Conservation (phyloP, 257 asterid genomes). For the Gynochthodes officinalis region DNA sequence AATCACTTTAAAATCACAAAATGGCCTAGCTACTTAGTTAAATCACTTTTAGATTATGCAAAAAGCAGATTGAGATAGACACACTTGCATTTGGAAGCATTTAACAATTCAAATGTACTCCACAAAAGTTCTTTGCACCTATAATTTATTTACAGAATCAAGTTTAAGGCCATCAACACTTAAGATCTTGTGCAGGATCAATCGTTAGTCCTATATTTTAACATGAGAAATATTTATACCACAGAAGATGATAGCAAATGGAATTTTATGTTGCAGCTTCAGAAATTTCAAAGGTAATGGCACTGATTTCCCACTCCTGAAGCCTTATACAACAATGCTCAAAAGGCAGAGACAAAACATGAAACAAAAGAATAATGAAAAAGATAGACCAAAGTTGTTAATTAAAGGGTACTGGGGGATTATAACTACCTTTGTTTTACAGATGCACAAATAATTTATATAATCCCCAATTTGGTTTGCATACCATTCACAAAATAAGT, state of each 20-base stretch:
- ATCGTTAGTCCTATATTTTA: neutral
- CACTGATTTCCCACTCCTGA: neutral
- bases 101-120: no score
- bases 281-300: neutral
- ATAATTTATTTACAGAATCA: neutral
- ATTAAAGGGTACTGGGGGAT: no score
- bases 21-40: no score
- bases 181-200: neutral
- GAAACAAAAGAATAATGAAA: neutral
- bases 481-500: neutral
- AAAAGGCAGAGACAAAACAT: neutral
- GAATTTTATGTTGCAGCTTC: neutral
- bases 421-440: no score
- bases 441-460: neutral
- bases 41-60: no score
- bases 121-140: neutral
- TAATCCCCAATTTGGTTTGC: neutral
- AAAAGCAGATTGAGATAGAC: no score
- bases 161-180: neutral
- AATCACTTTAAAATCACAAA: no score
- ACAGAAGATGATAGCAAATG: neutral
- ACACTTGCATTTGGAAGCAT: no score
- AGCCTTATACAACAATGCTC: neutral
- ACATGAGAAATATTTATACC: neutral
- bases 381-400: no score